Base-by-base conservation (phyloP, 2,329 filamentous ascomycete species). In the Sphaceloma murrayae region DNA sequence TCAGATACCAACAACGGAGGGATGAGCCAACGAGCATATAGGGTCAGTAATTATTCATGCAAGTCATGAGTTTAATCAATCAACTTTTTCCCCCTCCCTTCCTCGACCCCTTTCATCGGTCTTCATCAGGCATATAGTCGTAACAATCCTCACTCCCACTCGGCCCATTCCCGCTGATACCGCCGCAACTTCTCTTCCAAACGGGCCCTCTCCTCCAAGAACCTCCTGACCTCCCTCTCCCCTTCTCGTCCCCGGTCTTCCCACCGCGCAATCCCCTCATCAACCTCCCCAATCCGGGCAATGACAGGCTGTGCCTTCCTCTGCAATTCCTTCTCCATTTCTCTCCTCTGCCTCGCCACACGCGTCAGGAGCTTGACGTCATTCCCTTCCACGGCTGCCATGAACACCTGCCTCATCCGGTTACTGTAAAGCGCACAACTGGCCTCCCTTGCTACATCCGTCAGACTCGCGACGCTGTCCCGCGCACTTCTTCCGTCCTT, bases 381-480 rank as follows among this genome's bases (percentile, higher is more conserved):
- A 43, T 81, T 74, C 26, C 72, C 71, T 46, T 73, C 67, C 33
- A 85, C 78, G 0, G 82, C 80, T 21, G 76, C 71, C 19, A 67
- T 63, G 57, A 93, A 94, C 1, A 85, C 70, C 0, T 73, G 70
- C 30, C 86, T 73, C 85, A 94, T 94, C 11, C 82, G 74, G 3
- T 73, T 63, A 32, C 83, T 88, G 59, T 91, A 94, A 2, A 95
- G 70, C 60, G 89, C 84, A 57, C 88, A 95, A 16, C 67, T 74
- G 13, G 42, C 42, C 17, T 34, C 42, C 21, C 24, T 45, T n/a
- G 31, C 42, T 19, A 34, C 31, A 24, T 34, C 42, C 2, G 40
- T 34, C 21, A 45, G 17, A 14, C 51, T 67, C 51, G 61, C 67
- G 16, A 47, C 61, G 56, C 46, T 50, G 58, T 16, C 53, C 52